A percentile compares a stretch with the other conserved stretches of the same genome.
phyloP scores from a whole-genome alignment of 2,329 filamentous ascomycete genomes.

The Scleromitrula shiraiana region DNA sequence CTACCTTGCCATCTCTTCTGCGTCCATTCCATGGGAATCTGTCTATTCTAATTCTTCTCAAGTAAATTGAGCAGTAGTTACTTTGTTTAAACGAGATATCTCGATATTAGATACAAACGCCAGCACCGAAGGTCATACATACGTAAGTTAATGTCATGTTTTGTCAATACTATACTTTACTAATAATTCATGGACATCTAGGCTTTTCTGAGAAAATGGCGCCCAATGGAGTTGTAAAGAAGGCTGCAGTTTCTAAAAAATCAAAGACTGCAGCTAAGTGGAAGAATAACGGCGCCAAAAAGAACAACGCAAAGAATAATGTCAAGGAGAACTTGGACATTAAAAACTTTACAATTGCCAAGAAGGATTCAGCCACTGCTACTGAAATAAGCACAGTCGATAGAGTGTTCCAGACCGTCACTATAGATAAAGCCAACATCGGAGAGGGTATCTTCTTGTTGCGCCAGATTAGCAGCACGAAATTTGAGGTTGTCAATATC shows the following conservation, averaged over 20 bases:
- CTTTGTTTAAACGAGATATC: no score
- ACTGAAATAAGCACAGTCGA: background rate
- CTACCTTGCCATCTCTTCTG: no score
- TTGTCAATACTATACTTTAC: background rate
- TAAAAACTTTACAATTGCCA: background rate
- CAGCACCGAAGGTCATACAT: no score
- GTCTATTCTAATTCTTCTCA: no score
- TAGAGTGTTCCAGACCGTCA: constrained; percentile 13
- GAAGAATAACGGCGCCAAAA: background rate
- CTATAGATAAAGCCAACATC: constrained; percentile 10
- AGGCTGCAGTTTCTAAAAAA: no score
- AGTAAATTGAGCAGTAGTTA: no score
- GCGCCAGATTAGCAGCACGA: constrained; percentile 11
- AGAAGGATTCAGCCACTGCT: background rate
- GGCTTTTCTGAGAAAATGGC: background rate
- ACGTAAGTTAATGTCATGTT: no score
- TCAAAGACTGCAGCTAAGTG: background rate
- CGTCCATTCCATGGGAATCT: no score
- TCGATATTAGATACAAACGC: no score
- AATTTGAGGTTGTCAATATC: constrained; percentile 17
- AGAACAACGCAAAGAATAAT: no score
- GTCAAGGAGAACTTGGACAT: background rate
- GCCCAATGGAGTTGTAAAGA: background rate
- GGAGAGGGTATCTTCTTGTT: constrained; percentile 17
- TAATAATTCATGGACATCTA: background rate